Percentiles rank a stretch among this genome's conserved stretches.
These are phyloP conservation scores for Blastomyces percursus DNA, from an alignment of 2,329 filamentous ascomycete species.

Conservation along the genomic window DNA sequence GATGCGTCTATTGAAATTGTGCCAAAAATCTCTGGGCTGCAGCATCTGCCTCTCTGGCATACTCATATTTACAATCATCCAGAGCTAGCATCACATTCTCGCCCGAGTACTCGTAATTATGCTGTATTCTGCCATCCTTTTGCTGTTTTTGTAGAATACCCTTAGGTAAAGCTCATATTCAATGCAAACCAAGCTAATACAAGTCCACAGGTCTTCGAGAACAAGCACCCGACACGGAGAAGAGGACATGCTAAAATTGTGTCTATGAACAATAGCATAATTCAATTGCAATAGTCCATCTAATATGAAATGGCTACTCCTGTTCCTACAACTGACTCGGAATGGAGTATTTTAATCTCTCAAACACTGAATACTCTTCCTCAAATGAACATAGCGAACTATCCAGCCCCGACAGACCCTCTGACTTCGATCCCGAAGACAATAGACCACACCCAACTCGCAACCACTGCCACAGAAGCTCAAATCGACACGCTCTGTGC, in stretches of 20 bases:
- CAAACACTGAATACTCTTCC: slow-evolving; percentile 20
- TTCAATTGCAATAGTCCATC: neutral
- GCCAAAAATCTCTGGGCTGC: neutral
- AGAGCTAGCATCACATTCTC: neutral
- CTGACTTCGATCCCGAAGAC: slow-evolving; percentile 21
- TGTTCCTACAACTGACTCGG: slow-evolving; percentile 22
- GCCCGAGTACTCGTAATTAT: neutral
- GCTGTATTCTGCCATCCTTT: neutral
- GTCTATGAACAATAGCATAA: neutral
- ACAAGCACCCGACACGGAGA: neutral
- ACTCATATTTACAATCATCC: neutral
- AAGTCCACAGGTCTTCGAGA: neutral
- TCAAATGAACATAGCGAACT: slow-evolving; percentile 11
- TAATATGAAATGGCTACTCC: neutral
- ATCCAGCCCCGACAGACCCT: slow-evolving; percentile 18
- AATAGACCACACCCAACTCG: slow-evolving; percentile 36
- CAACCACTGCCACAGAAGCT: slow-evolving; percentile 33
- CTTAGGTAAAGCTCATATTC: neutral
- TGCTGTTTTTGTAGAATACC: neutral
- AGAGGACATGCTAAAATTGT: neutral
- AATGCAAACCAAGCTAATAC: neutral
- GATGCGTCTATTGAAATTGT: too few species aligned
- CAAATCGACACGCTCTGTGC: slow-evolving; percentile 45
- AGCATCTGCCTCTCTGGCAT: neutral
- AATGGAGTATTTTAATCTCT: slow-evolving; percentile 25